Evolutionary conservation across 768 basidiomycete species (phyloP).

Genomic region (Mycena rosella): DNA sequence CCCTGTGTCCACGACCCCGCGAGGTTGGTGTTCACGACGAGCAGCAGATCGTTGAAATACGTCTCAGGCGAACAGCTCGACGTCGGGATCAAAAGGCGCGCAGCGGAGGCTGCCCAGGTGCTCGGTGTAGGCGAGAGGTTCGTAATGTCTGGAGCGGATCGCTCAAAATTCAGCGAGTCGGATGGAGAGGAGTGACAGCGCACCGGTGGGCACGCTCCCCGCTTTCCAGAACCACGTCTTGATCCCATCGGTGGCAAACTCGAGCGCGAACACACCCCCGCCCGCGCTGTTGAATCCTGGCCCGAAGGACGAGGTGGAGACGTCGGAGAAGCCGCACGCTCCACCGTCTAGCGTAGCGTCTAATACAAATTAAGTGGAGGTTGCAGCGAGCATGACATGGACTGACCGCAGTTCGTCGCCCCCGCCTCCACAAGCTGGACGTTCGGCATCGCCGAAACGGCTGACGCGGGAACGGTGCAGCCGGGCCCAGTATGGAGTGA

Average conservation of each 20-base stretch:
- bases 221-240: constrained; percentile 61
- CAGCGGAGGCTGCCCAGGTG: no score
- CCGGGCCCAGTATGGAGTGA: background rate
- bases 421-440: constrained; percentile 11
- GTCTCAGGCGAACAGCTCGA: constrained; percentile 45
- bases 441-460: constrained; percentile 1
- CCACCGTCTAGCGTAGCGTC: constrained; percentile 42
- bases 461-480: background rate
- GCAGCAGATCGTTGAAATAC: constrained; percentile 52
- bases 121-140: background rate
- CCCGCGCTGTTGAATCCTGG: constrained; percentile 54
- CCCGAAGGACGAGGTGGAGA: constrained; percentile 51
- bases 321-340: constrained; percentile 56
- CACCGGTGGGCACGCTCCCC: constrained; percentile 47
- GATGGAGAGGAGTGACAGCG: constrained; percentile 48
- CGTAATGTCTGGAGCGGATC: background rate
- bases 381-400: background rate
- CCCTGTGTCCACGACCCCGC: constrained; percentile 46
- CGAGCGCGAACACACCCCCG: constrained; percentile 60
- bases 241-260: constrained; percentile 55
- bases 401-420: constrained; percentile 26
- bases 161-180: constrained; percentile 40
- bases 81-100: constrained; percentile 32
- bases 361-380: background rate
- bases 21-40: constrained; percentile 56